Base-by-base conservation (phyloP, 2,329 filamentous ascomycete genomes). In the Gnomoniopsis sp. region DNA sequence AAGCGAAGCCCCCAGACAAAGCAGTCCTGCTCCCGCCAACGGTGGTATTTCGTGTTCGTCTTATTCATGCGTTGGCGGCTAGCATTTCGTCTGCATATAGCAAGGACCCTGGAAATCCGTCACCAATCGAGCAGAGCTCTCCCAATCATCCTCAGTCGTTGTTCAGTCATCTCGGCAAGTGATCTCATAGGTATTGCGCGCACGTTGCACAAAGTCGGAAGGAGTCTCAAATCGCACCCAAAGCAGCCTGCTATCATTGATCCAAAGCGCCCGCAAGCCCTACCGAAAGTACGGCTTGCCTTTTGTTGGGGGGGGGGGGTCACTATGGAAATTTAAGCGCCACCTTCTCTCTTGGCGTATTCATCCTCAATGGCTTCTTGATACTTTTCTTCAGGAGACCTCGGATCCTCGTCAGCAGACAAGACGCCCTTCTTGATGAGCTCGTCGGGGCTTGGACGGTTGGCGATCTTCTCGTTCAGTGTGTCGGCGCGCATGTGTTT, bases 401-500 rank as follows among this genome's bases (percentile, higher is more conserved):
- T 80, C 2, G 85, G 85, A 66, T 89, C 86, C 64, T 88, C 84
- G 59, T 84, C 85, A 19, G 61, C 54, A 26, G 44, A 46, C 64
- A 97, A 76, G 57, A 97, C 90, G 6, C 92, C 92, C 65, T 89
- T 86, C 68, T 89, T 86, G 59, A 96, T 80, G 63, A 96, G 78
- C 53, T 88, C 82, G 65, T 92, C 90, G 12, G 90, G 88, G 38
- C 84, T 80, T 1, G 93, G 93, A 21, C 93, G 83, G 67, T 88
- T 82, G 68, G 88, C 84, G 63, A 97, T 86, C 73, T 93, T 93
- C 69, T 96, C 91, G 73, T 96, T 95, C 62, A 97, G 81, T 57
- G 83, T 88, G 72, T 96, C 90, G 60, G 87, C 89, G 15, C 89
- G 85, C 92, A 97, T 96, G 73, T 91, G 88, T 71, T 88, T 91